These are phyloP conservation scores for Orbilia javanica DNA, from an alignment of 2,329 filamentous ascomycete genomes.

Conservation along the genomic window DNA sequence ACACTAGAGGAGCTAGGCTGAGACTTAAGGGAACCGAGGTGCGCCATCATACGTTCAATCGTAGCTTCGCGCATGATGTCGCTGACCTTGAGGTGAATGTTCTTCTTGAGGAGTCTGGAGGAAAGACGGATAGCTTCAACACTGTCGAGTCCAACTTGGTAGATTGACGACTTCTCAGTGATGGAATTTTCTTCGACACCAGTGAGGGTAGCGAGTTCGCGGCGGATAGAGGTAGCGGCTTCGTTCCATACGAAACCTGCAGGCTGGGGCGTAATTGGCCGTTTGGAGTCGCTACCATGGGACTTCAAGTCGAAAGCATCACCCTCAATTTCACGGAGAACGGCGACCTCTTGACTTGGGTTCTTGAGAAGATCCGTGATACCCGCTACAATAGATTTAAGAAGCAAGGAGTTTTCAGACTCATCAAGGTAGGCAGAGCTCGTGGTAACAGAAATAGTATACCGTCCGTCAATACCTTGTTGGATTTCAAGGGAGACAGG, in stretches of 20 bases:
- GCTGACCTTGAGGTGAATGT: constrained; percentile 76
- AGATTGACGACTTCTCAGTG: constrained; percentile 74
- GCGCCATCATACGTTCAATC: constrained; percentile 72
- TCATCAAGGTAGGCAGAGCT: constrained; percentile 63
- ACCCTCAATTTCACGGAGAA: constrained; percentile 6
- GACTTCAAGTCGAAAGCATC: constrained; percentile 4
- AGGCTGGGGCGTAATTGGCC: background rate
- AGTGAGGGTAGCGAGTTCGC: constrained; percentile 75
- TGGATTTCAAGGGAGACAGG: constrained; percentile 82
- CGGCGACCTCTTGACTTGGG: constrained; percentile 36
- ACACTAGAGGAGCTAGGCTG: background rate
- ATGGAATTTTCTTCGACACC: constrained; percentile 70
- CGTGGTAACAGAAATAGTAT: constrained; percentile 62
- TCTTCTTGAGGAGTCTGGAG: constrained; percentile 74
- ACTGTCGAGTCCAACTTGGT: constrained; percentile 88
- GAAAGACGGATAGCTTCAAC: constrained; percentile 90
- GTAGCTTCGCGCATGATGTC: constrained; percentile 80
- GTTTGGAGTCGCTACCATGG: background rate
- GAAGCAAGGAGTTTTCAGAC: constrained; percentile 63
- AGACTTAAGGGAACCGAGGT: constrained; percentile 54
- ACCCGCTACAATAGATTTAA: constrained; percentile 66
- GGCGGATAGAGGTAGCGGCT: constrained; percentile 70
- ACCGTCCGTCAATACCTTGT: constrained; percentile 69
- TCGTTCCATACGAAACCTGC: constrained; percentile 72
- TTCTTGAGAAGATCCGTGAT: constrained; percentile 61